Conservation (phyloP, 345 rosid species). For the Crucihimalaya himalaica region DNA sequence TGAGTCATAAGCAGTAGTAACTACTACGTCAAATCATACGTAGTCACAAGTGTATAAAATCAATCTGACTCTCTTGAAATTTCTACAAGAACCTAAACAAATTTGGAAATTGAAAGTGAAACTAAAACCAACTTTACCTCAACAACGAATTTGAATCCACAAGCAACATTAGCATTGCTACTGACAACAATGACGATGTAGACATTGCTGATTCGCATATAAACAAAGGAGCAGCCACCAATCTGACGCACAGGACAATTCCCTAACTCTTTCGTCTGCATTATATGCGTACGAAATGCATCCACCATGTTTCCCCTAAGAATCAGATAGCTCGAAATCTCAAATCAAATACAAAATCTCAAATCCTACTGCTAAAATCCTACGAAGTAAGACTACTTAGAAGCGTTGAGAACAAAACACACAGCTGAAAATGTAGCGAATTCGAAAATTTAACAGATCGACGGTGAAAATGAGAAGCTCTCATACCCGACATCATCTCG, state of each 20-base stretch:
- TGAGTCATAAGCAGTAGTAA: background rate
- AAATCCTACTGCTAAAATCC: constrained; percentile 12
- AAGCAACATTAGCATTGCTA: constrained; percentile 99
- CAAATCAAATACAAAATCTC: background rate
- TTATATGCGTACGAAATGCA: constrained; percentile 96
- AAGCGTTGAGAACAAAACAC: background rate
- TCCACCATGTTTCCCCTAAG: constrained; percentile 98
- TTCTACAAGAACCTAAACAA: background rate
- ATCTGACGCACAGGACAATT: constrained; percentile 97
- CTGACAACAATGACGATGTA: constrained; percentile 97
- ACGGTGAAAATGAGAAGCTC: background rate
- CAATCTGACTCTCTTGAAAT: background rate
- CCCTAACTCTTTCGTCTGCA: constrained; percentile 98
- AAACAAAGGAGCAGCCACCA: constrained; percentile 95
- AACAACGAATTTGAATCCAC: constrained; percentile 96
- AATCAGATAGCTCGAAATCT: background rate
- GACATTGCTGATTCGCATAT: constrained; percentile 98
- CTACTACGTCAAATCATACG: too few species aligned
- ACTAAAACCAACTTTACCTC: constrained; percentile 53
- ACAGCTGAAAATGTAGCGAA: background rate
- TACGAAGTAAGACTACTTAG: background rate
- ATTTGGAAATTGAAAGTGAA: background rate
- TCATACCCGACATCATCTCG: constrained; percentile 96
- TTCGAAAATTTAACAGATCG: background rate
- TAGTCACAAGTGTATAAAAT: background rate